phyloP scores from a whole-genome alignment of 768 basidiomycete genomes.

The Rhodotorula sphaerocarpa region DNA sequence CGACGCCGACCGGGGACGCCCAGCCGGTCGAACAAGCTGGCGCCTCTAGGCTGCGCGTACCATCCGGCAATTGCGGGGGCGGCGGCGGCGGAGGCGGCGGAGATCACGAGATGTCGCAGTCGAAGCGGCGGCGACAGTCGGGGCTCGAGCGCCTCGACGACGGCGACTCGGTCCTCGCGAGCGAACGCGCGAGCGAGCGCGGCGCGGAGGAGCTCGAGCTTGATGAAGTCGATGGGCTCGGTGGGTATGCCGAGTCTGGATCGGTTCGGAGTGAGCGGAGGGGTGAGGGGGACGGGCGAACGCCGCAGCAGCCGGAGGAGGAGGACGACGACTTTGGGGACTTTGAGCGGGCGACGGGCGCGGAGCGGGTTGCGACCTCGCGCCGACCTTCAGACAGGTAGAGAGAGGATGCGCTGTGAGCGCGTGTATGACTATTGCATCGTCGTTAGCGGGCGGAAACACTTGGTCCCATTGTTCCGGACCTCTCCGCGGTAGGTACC shows the following conservation, averaged over 20 bases:
- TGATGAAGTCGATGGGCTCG: slow-evolving; percentile 32
- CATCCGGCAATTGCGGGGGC: not conserved
- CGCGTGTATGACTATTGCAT: not conserved
- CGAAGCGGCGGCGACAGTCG: slow-evolving; percentile 12
- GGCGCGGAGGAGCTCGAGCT: slow-evolving; percentile 24
- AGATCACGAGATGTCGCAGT: slow-evolving; percentile 8
- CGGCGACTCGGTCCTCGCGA: slow-evolving; percentile 44
- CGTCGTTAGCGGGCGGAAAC: too few relatives aligned
- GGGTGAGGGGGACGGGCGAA: not conserved
- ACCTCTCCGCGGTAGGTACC: too few relatives aligned
- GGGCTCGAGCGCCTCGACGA: slow-evolving; percentile 27
- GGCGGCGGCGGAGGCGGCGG: slow-evolving; percentile 7
- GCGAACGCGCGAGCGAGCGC: slow-evolving; percentile 1
- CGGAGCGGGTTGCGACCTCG: slow-evolving; percentile 3
- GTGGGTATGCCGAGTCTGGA: not conserved
- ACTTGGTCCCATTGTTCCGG: too few relatives aligned
- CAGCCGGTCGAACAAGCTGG: not conserved
- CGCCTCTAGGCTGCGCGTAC: slow-evolving; percentile 10
- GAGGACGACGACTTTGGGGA: slow-evolving; percentile 32
- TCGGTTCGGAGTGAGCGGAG: not conserved
- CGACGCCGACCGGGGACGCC: not conserved
- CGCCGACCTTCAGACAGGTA: too few relatives aligned
- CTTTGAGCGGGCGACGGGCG: slow-evolving; percentile 18
- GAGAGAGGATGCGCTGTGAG: too few relatives aligned
- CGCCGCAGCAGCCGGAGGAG: not conserved